phyloP scores from a whole-genome alignment of 2,329 filamentous ascomycete species.

The Nigrospora oryzae region DNA sequence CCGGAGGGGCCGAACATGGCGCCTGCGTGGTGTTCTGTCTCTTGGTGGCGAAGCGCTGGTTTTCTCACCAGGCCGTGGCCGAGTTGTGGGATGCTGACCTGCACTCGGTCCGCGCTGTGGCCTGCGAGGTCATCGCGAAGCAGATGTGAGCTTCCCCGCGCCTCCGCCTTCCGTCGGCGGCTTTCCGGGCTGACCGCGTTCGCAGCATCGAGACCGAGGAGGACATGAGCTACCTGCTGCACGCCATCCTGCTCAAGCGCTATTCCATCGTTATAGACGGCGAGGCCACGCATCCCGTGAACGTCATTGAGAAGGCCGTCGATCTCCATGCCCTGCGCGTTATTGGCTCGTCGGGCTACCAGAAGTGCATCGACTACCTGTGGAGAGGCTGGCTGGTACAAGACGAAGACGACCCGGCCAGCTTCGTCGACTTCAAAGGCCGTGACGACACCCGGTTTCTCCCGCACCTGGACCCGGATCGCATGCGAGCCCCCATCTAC shows the following conservation, averaged over 20 bases:
- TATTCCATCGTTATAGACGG: constrained; percentile 75
- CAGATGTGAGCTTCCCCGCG: constrained; percentile 35
- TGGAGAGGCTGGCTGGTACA: constrained; percentile 98
- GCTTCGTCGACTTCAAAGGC: constrained; percentile 79
- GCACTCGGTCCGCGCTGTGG: constrained; percentile 67
- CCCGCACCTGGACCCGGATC: constrained; percentile 83
- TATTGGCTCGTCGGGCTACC: constrained; percentile 88
- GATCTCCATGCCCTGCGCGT: constrained; percentile 84
- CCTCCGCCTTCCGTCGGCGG: neutral
- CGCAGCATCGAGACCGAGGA: constrained; percentile 76
- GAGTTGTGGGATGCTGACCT: constrained; percentile 93
- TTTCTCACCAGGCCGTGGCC: constrained; percentile 65
- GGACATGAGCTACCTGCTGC: constrained; percentile 68
- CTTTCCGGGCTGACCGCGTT: neutral
- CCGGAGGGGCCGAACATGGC: constrained; percentile 65
- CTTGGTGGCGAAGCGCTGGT: constrained; percentile 64
- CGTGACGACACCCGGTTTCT: constrained; percentile 72
- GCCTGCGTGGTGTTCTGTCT: constrained; percentile 81
- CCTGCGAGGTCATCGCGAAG: constrained; percentile 91
- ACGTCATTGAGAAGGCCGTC: constrained; percentile 88
- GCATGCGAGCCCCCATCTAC: constrained; percentile 86
- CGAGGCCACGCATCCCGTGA: constrained; percentile 64
- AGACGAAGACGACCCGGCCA: constrained; percentile 81
- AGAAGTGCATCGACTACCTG: constrained; percentile 86
- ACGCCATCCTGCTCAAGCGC: constrained; percentile 74